Conservation (phyloP, 225 moss, liverwort and hornwort species). For the Marchantia polymorpha region DNA sequence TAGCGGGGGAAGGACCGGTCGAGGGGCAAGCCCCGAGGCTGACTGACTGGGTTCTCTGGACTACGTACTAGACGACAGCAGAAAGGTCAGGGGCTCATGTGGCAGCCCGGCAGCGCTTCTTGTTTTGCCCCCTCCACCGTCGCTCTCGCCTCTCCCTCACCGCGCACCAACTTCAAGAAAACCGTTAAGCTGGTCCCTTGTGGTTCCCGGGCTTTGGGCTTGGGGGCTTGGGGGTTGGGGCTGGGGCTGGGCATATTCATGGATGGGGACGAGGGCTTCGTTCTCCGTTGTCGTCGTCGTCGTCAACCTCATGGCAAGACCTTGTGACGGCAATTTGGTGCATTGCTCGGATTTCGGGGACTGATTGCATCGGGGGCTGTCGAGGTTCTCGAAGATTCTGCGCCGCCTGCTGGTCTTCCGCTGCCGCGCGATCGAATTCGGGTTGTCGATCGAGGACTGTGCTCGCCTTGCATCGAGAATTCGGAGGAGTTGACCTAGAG, state of each 20-base stretch:
- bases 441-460: neutral
- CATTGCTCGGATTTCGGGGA: neutral
- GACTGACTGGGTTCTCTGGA: too few relatives aligned
- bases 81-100: too few relatives aligned
- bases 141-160: neutral
- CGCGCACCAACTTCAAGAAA: conserved; percentile 6
- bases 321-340: neutral
- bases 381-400: neutral
- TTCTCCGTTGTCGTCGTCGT: neutral
- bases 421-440: neutral
- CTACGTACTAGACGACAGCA: too few relatives aligned
- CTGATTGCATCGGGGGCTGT: too few relatives aligned
- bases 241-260: neutral
- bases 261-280: neutral
- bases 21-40: too few relatives aligned
- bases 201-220: neutral
- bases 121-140: neutral
- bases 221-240: too few relatives aligned
- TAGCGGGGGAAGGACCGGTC: too few relatives aligned
- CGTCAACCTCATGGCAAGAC: neutral
- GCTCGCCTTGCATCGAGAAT: neutral
- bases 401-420: neutral
- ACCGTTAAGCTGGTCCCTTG: neutral
- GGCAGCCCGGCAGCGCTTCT: too few relatives aligned
- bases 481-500: neutral